phyloP scores from a whole-genome alignment of 257 asterid species.

The Plectranthus barbatus region DNA sequence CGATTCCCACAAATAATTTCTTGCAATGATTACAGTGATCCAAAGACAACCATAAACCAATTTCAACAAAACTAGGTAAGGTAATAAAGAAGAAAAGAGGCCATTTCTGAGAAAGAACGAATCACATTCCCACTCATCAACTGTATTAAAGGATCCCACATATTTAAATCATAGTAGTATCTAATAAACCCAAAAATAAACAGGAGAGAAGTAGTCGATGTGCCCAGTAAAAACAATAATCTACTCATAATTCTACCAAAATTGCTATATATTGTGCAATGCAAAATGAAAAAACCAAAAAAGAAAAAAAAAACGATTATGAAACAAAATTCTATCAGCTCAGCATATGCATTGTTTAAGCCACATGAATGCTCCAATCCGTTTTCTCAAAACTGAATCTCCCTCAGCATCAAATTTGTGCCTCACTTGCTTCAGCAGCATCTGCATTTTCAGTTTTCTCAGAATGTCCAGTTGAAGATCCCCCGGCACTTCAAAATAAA shows the following conservation, averaged over 20 bases:
- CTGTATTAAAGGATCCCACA: conserved; percentile 15
- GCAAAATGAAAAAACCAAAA: conserved; percentile 1
- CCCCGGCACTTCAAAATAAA: conserved; percentile 22
- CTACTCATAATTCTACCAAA: conserved; percentile 34
- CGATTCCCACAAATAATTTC: too few species aligned
- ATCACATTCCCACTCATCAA: not conserved
- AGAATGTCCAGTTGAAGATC: conserved; percentile 19
- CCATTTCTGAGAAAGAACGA: conserved; percentile 1
- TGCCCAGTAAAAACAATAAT: conserved; percentile 20
- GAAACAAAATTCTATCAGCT: conserved; percentile 21
- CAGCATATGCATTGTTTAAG: conserved; percentile 16
- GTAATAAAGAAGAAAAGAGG: too few species aligned
- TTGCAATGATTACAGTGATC: too few species aligned
- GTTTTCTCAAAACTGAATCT: not conserved
- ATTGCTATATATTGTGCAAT: conserved; percentile 36
- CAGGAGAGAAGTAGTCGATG: not conserved
- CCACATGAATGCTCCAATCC: conserved; percentile 7
- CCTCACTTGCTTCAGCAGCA: conserved; percentile 21
- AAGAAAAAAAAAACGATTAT: not conserved
- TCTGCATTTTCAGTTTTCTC: conserved; percentile 31
- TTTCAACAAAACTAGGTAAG: too few species aligned
- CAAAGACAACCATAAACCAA: too few species aligned
- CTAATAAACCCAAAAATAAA: not conserved
- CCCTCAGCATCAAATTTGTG: conserved; percentile 19
- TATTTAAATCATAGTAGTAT: too few species aligned